Base-by-base conservation (phyloP, 164 flowering plant species). In the Echeveria elegans region DNA sequence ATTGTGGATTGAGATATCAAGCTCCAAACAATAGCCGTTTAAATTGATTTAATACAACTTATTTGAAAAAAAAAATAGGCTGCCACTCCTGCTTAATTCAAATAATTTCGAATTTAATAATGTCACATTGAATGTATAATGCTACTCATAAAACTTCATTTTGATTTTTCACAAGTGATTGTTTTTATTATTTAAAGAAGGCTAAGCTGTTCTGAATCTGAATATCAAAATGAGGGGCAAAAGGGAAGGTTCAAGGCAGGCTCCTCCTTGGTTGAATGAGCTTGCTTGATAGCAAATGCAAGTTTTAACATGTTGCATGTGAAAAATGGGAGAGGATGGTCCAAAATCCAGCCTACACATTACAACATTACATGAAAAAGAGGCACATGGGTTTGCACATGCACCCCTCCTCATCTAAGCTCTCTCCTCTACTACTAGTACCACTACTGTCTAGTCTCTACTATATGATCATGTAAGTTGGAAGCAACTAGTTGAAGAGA, bases 251-350 rank as follows among this genome's bases (percentile, higher is more conserved):
- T 34, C 15, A 43, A 9, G 45, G n/a, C 47, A 43, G 47, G 26
- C 56, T 50, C 56, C 56, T 50, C 21, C 56, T 26, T n/a, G n/a
- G n/a, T n/a, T n/a, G n/a, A n/a, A n/a, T 50, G 56, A 50, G 23
- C 56, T 50, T 50, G 60, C 60, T 53, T 53, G 60, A 53, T 53
- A 21, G 60, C 31, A 53, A 53, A 26, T 53, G 31, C 60, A 53
- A 53, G 60, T 53, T 53, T 21, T 23, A 53, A 53, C 53, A 48
- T 53, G 29, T 24, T 23, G 29, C 59, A 53, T 53, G 59, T 53
- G 59, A 23, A 53, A 43, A 53, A 24, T 53, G 28, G 28, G 59
- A 53, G 59, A 23, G 59, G 30, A 53, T 53, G 59, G 59, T 53
- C 59, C 59, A 29, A 10, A n/a, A 4, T 53, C 59, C 59, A 24